Conservation (phyloP, 2,329 filamentous ascomycete genomes). For the Beauveria medogensis region DNA sequence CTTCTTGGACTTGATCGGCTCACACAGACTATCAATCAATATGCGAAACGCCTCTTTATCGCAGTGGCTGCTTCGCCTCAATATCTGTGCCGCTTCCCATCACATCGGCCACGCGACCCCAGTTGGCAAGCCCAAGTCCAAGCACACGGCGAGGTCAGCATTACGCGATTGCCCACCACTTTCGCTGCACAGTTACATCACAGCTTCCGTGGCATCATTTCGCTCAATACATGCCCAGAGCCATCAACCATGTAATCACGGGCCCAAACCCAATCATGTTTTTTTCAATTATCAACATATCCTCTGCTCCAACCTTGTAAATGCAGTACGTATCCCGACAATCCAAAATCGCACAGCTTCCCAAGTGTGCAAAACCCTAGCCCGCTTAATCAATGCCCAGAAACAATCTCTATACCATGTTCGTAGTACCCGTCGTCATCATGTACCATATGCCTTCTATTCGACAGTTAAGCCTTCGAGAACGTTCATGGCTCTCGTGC, state of each 20-base stretch:
- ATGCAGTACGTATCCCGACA: conserved; percentile 2
- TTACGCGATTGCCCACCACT: not conserved
- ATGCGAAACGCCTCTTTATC: not conserved
- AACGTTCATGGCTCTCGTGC: conserved; percentile 64
- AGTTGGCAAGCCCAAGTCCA: not conserved
- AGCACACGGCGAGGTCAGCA: conserved; percentile 1
- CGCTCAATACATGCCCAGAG: too few species aligned
- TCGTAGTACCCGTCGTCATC: not conserved
- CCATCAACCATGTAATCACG: not conserved
- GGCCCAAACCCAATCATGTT: not conserved
- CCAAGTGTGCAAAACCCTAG: not conserved
- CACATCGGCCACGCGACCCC: not conserved
- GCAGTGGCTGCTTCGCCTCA: not conserved
- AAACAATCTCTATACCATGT: conserved; percentile 1
- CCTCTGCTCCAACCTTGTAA: conserved; percentile 6
- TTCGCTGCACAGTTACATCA: conserved; percentile 5
- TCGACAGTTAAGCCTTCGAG: conserved; percentile 64
- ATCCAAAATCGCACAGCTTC: conserved; percentile 7
- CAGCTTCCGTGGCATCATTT: not conserved
- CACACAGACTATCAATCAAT: not conserved
- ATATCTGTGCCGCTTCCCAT: not conserved
- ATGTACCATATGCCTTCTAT: conserved; percentile 16
- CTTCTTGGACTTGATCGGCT: conserved; percentile 1
- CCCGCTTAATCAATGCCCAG: conserved; percentile 5
- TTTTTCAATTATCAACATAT: conserved; percentile 7